These are phyloP conservation scores for Penicillium frequentans DNA, from an alignment of 2,329 filamentous ascomycete species.

Conservation along the genomic window DNA sequence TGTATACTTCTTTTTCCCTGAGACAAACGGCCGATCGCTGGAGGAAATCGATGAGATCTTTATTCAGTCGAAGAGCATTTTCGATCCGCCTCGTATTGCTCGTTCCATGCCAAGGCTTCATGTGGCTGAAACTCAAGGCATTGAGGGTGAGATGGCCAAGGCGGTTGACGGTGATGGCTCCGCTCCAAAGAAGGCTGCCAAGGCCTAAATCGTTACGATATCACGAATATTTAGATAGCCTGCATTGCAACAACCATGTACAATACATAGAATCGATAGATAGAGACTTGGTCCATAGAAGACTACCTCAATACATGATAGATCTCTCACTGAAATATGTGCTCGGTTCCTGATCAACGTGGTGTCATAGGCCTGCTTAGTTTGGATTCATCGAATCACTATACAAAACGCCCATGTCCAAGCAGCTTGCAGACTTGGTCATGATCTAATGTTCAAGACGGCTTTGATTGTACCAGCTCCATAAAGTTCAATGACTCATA, in stretches of 20 bases:
- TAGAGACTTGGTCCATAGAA: background rate
- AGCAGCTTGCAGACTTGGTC: no score
- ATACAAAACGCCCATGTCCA: no score
- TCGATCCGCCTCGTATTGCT: constrained; percentile 20
- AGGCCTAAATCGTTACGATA: background rate
- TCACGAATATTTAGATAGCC: background rate
- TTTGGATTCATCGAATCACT: no score
- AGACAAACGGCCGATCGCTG: constrained; percentile 39
- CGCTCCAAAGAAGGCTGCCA: background rate
- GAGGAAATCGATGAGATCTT: constrained; percentile 44
- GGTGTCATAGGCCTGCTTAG: background rate
- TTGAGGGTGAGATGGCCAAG: background rate
- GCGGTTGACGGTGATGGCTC: background rate
- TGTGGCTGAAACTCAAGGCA: background rate
- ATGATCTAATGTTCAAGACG: no score
- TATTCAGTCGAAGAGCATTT: constrained; percentile 26
- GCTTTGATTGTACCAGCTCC: no score
- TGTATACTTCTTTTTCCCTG: constrained; percentile 42
- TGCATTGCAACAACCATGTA: background rate
- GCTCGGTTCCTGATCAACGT: background rate
- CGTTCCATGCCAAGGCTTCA: constrained; percentile 7
- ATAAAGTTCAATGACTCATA: no score
- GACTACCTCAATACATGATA: background rate
- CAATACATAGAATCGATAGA: background rate
- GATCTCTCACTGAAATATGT: background rate